Conservation (phyloP, 2,329 filamentous ascomycete species). For the Thyridium curvatum region DNA sequence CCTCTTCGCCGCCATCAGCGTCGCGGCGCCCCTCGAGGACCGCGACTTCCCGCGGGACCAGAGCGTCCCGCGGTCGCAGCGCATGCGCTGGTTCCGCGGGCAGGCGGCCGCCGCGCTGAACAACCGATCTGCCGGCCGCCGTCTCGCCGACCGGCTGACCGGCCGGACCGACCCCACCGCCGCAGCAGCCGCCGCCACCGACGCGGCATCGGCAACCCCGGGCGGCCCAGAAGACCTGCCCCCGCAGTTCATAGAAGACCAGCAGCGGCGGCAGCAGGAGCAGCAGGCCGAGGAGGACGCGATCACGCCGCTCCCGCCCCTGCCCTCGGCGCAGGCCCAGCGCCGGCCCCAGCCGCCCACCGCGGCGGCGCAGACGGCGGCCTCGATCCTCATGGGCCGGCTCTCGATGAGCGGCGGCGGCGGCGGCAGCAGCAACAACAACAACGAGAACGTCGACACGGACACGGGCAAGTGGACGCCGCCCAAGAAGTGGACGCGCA, state of each 20-base stretch:
- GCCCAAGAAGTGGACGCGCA: slow-evolving; percentile 45
- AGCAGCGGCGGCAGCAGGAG: background rate
- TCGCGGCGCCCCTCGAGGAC: slow-evolving; percentile 65
- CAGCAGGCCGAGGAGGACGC: background rate
- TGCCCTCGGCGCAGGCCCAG: slow-evolving; percentile 4
- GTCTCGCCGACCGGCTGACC: slow-evolving; percentile 3
- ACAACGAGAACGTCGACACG: slow-evolving; percentile 37
- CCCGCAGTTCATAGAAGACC: background rate
- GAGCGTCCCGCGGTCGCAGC: slow-evolving; percentile 52
- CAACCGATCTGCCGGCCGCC: slow-evolving; percentile 7
- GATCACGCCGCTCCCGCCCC: background rate
- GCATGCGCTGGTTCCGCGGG: slow-evolving; percentile 43
- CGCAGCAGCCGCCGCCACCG: background rate
- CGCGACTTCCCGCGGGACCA: slow-evolving; percentile 57
- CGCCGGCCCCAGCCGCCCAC: slow-evolving; percentile 6
- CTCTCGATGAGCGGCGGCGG: slow-evolving; percentile 38
- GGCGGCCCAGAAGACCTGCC: background rate
- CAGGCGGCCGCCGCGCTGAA: slow-evolving; percentile 19
- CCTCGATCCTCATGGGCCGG: slow-evolving; percentile 28
- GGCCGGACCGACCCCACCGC: background rate
- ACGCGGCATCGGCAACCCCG: background rate
- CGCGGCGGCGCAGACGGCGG: slow-evolving; percentile 6
- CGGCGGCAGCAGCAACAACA: too few species aligned
- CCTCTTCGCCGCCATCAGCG: slow-evolving; percentile 67
- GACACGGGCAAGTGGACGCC: slow-evolving; percentile 51